Evolutionary conservation across 129 eudicot species (phyloP), one percentile per base, ranked within the genome.

Genomic region (Pulicaria dysenterica): DNA sequence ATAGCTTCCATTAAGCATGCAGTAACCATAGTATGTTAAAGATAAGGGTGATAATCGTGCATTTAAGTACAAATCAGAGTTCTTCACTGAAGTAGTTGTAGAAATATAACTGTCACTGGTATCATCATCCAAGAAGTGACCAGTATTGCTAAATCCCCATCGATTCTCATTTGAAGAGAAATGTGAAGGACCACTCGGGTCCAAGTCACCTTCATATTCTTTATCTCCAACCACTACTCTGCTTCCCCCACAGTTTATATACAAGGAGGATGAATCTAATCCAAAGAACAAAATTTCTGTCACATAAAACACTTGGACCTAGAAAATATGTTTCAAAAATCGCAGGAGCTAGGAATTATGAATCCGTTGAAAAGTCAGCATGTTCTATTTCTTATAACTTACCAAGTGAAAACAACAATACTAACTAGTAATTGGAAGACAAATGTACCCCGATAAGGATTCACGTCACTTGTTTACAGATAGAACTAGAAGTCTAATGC

Each of bases 121-220:
- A 5, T 43, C 47, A 59, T 83, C 79, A 73, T 87, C 89, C 87
- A 87, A 12, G 83, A 89, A 89, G 67, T 67, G 63, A 58, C 98
- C 98, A 0, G 98, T 89, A 73, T 84, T 92, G 77, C 96, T 89
- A 72, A 85, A 80, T 70, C 88, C 96, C 98, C 98, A 92, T 50
- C 79, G 83, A 5, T 76, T 51, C 12, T 59, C 63, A 49, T 79
- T 67, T 5, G 16, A 64, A 58, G 48, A 66, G 86, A 83, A 92
- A 42, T 0, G 77, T 7, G 95, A 77, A 55, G 91, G 65, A 11
- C 86, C 80, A 13, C 82, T 83, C 2, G 79, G 3, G 6, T 49
- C 37, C 8, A 13, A 0, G 58, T 85, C 96, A 6, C 61, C 91
- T 64, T 82, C 94, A 64, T 86, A 89, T 1, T 0, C 40, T 12